Percentiles rank a stretch among this genome's conserved stretches.
These are phyloP conservation scores for Termitomyces sp. DNA, from an alignment of 768 basidiomycete species.

Conservation along the genomic window DNA sequence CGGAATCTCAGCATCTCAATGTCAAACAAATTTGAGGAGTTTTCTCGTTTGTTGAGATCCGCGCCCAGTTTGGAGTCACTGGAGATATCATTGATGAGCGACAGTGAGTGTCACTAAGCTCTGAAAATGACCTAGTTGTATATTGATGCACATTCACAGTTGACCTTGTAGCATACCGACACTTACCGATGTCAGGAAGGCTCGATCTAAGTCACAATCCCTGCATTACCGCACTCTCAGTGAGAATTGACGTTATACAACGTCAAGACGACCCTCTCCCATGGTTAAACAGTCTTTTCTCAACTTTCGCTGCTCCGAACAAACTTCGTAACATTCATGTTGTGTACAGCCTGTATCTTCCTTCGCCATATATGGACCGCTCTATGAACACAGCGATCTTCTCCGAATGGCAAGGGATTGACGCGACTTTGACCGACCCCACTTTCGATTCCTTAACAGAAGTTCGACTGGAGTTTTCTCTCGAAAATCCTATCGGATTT, in stretches of 20 bases:
- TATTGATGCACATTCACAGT: neutral
- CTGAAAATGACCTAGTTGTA: neutral
- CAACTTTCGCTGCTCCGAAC: constrained; percentile 15
- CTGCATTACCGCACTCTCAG: constrained; percentile 15
- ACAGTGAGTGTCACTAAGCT: constrained; percentile 9
- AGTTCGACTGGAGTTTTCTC: constrained; percentile 22
- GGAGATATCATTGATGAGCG: constrained; percentile 22
- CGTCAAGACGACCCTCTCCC: constrained; percentile 22
- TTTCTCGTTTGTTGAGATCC: constrained; percentile 19
- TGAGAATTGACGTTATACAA: constrained; percentile 23
- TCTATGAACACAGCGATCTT: constrained; percentile 20
- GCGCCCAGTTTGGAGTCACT: constrained; percentile 15
- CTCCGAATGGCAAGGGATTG: constrained; percentile 20
- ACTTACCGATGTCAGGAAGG: constrained; percentile 11
- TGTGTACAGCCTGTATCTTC: constrained; percentile 21
- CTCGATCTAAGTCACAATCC: constrained; percentile 21
- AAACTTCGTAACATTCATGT: constrained; percentile 15
- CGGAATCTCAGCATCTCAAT: constrained; percentile 20
- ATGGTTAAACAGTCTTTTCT: constrained; percentile 20
- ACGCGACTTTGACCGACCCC: constrained; percentile 16
- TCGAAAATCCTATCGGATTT: constrained; percentile 24
- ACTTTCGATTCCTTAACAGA: constrained; percentile 17
- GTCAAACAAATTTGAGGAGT: constrained; percentile 20
- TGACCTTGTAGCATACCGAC: constrained; percentile 17
- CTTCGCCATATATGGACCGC: constrained; percentile 24